Evolutionary conservation across 2,329 filamentous ascomycete genomes (phyloP).

Genomic region (Teratosphaeria viscida): DNA sequence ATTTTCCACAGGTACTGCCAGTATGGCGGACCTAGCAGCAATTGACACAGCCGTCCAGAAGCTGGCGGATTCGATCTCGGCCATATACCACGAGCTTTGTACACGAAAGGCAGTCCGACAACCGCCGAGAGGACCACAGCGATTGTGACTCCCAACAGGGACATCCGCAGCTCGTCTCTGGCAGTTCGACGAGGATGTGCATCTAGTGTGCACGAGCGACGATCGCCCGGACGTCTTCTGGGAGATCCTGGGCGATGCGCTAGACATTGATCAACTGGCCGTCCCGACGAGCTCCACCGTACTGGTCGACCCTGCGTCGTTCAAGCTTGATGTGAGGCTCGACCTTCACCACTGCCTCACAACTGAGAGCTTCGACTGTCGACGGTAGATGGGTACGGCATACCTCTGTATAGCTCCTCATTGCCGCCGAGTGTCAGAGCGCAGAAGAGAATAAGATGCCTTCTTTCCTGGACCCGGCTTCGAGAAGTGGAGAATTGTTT

Average conservation of each 20-base stretch:
- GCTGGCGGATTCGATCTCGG: neutral
- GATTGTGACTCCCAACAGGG: conserved; percentile 6
- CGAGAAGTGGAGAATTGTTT: neutral
- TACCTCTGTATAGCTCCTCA: neutral
- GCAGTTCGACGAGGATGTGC: conserved; percentile 8
- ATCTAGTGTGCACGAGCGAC: conserved; percentile 12
- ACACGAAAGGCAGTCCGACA: neutral
- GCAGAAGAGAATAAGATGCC: neutral
- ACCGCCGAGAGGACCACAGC: neutral
- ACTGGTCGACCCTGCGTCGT: neutral
- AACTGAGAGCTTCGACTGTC: neutral
- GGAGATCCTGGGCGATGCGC: conserved; percentile 9
- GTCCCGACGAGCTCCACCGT: neutral
- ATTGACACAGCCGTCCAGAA: neutral
- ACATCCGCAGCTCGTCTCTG: conserved; percentile 5
- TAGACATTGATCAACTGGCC: neutral
- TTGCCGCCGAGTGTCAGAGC: neutral
- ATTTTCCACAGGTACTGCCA: neutral
- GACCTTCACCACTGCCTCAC: neutral
- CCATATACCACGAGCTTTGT: neutral
- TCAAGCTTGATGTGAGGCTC: neutral
- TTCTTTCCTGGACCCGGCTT: neutral
- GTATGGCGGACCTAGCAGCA: neutral
- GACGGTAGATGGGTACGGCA: neutral
- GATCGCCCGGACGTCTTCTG: conserved; percentile 12